A percentile compares a stretch with the other conserved stretches of the same genome.
phyloP scores from a whole-genome alignment of 2,329 filamentous ascomycete species.

The Phyllosticta ampelicida region DNA sequence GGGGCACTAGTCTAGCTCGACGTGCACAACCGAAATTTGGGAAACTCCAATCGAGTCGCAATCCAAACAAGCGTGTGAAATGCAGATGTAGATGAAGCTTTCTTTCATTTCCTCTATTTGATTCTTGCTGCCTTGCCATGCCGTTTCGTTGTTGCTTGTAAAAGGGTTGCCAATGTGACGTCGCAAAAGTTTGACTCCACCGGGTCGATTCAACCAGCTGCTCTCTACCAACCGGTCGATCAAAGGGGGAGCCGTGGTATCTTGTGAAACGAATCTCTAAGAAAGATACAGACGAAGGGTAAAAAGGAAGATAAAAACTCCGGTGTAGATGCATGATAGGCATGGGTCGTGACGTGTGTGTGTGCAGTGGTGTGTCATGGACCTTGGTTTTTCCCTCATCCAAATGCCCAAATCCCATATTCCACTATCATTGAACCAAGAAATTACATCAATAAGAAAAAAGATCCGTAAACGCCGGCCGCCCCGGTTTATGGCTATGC shows the following conservation, averaged over 20 bases:
- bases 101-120: not conserved
- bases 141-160: not conserved
- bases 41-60: no score
- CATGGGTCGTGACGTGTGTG: not conserved
- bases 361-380: not conserved
- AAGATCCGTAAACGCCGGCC: not conserved
- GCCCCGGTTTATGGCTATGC: not conserved
- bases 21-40: no score
- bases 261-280: not conserved
- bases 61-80: no score
- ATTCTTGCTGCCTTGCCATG: not conserved
- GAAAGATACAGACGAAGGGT: not conserved
- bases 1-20: no score
- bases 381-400: not conserved
- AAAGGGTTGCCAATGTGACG: not conserved
- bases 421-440: not conserved
- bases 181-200: not conserved
- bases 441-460: not conserved
- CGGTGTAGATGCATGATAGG: not conserved
- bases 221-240: no score
- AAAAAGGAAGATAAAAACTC: not conserved
- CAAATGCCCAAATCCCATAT: not conserved
- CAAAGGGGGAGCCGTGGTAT: not conserved
- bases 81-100: no score
- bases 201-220: not conserved